Evolutionary conservation across 768 basidiomycete species (phyloP).

Genomic region (Leccinum imitatum): DNA sequence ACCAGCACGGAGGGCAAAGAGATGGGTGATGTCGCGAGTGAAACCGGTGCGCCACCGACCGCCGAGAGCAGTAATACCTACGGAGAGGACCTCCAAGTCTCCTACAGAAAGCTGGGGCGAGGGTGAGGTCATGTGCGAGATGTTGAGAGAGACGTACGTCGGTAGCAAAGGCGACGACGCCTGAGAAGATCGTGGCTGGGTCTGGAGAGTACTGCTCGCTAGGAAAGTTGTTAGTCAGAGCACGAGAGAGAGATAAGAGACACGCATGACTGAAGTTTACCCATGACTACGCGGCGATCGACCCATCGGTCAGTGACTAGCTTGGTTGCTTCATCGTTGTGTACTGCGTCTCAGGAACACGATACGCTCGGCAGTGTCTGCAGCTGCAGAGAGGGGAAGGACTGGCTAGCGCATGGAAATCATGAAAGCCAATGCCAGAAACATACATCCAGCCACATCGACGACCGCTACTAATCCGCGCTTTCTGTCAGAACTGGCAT

Average conservation of each 20-base stretch:
- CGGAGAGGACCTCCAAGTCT: conserved; percentile 42
- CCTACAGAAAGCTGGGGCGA: too few relatives aligned
- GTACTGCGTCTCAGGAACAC: conserved; percentile 24
- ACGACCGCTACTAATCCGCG: too few relatives aligned
- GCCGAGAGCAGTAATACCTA: conserved; percentile 71
- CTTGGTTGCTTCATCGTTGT: conserved; percentile 39
- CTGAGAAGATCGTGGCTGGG: conserved; percentile 79
- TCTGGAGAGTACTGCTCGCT: conserved; percentile 73
- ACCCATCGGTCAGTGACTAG: conserved; percentile 61
- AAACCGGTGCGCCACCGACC: conserved; percentile 78
- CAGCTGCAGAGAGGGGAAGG: too few relatives aligned
- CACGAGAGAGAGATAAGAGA: conserved; percentile 6
- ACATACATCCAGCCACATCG: too few relatives aligned
- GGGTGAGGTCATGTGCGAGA: neutral
- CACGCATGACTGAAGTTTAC: conserved; percentile 56
- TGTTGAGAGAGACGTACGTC: conserved; percentile 44
- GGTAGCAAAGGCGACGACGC: conserved; percentile 68
- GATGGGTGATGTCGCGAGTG: conserved; percentile 84
- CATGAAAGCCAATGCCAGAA: too few relatives aligned
- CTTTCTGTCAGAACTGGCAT: too few relatives aligned
- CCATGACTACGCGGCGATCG: conserved; percentile 58
- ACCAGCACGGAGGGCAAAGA: conserved; percentile 58
- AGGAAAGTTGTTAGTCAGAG: conserved; percentile 3
- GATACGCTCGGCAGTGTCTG: too few relatives aligned
- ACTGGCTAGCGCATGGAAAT: too few relatives aligned